Base-by-base conservation (phyloP, 2,329 filamentous ascomycete genomes). In the Kalmusia sp. region DNA sequence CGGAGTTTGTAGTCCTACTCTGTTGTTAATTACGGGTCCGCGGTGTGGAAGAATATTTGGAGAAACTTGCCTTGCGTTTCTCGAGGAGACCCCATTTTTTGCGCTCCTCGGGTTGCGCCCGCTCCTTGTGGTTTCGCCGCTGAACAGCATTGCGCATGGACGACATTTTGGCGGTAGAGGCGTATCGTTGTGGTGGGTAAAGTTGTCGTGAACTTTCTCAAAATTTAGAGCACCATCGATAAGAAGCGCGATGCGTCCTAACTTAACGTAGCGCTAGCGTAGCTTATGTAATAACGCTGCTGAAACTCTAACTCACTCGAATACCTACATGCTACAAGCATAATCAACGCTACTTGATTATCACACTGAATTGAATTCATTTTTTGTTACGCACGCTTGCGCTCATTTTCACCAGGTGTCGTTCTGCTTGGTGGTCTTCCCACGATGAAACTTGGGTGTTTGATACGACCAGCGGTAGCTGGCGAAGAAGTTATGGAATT, bases 1-100 rank as follows among this genome's bases (percentile, higher is more conserved):
- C 86, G 84, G 52, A 87, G 82, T 55, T 83, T 82, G 77, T 88
- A 88, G 75, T 88, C 86, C 79, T 82, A 39, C 44, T 22, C 24
- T 40, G 41, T 14, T 25, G 30, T 47, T 14, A 25, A 33, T 30
- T 24, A n/a, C 21, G 25, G 7, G 21, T 15, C 3, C 21, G 7
- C 9, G 24, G 24, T 25, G 12, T 24, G 9, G 17, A 47, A 33
- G 14, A 14, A n/a, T 21, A 4, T 1, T 6, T 14, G 43, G 58
- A 49, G 22, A 25, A 22, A 17, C 34, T 15, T 54, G 59, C 62
- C 69, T 97, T 97, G 83, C 95, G 90, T 79, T 99, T 98, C 76
- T 98, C 95, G 57, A 98, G 87, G 19, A 98, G 84, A 60, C 95
- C 95, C 77, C 92, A 92, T 80, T 91, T 91, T 61, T 88, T 81